phyloP scores from a whole-genome alignment of 306 rosid species.

The Cucumis sativus region Cucumber_9930_V3 NC_026661.2:5156501-5157000 shows the following conservation, averaged over 20 bases:
- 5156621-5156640: constrained; percentile 85
- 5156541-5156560: constrained; percentile 25
- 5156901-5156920: not conserved
- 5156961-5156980: not conserved
- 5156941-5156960: not conserved
- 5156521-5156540: constrained; percentile 32
- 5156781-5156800: not conserved
- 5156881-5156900: not conserved
- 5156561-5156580: constrained; percentile 32
- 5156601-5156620: constrained; percentile 42
- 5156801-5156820: not conserved
- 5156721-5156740: not conserved
- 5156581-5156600: constrained; percentile 67
- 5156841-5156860: not conserved
- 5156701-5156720: constrained; percentile 40
- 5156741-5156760: not conserved
- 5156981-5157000: not conserved
- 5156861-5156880: not conserved
- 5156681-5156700: constrained; percentile 81
- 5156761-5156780: not conserved
- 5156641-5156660: constrained; percentile 87
- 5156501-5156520: constrained; percentile 8
- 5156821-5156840: not conserved
- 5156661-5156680: constrained; percentile 62
- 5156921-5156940: not conserved